A percentile compares a stretch with the other conserved stretches of the same genome.
phyloP scores from a whole-genome alignment of 306 rosid genomes.

The Sesbania bispinosa region DNA sequence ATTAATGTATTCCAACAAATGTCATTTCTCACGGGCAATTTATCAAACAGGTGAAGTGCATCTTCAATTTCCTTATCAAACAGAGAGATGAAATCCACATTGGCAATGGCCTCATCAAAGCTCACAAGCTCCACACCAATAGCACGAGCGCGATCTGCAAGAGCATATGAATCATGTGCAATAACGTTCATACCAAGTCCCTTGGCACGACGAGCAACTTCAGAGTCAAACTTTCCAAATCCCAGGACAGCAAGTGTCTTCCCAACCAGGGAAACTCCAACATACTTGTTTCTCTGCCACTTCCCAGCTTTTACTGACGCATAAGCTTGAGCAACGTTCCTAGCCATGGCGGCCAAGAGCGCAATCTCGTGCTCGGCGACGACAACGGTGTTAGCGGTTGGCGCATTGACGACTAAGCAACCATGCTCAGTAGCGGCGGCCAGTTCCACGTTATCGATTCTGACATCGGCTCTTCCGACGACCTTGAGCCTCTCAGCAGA shows the following conservation, averaged over 20 bases:
- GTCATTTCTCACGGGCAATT: no score
- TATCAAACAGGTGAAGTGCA: no score
- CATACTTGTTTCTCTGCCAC: constrained; percentile 90
- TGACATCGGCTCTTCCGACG: constrained; percentile 96
- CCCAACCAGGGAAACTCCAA: constrained; percentile 95
- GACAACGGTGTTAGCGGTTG: constrained; percentile 94
- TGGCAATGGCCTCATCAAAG: constrained; percentile 80
- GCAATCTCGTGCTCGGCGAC: constrained; percentile 98
- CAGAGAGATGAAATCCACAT: constrained; percentile 91
- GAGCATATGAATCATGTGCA: constrained; percentile 93
- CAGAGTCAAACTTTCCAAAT: constrained; percentile 97
- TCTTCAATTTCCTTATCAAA: no score
- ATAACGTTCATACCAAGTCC: constrained; percentile 98
- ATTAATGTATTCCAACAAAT: no score
- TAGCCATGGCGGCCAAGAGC: constrained; percentile 89
- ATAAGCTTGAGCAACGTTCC: constrained; percentile 94
- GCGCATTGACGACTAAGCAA: constrained; percentile 91
- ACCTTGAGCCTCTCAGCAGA: constrained; percentile 90
- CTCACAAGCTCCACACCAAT: constrained; percentile 94
- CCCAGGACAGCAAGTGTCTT: constrained; percentile 95
- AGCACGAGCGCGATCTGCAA: constrained; percentile 96
- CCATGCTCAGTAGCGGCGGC: constrained; percentile 97
- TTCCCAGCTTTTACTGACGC: constrained; percentile 94
- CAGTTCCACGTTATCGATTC: constrained; percentile 98
- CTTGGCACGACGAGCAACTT: constrained; percentile 97